These are phyloP conservation scores for Ceraceosorus guamensis DNA, from an alignment of 1,284 basidiomycete genomes.

Conservation along the genomic window DNA sequence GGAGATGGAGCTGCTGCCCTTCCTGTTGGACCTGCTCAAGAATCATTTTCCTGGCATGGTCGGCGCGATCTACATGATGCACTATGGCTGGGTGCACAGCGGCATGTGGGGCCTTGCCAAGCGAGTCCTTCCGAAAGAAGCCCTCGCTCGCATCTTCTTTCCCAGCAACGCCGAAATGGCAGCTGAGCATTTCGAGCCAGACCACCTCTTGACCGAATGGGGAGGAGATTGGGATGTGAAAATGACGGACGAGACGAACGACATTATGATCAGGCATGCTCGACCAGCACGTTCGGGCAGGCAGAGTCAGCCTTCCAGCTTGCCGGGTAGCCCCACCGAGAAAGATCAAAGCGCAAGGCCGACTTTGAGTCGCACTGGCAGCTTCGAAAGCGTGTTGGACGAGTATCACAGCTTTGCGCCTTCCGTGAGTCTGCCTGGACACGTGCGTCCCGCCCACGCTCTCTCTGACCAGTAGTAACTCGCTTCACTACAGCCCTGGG, in stretches of 20 bases:
- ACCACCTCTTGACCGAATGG: slow-evolving; percentile 51
- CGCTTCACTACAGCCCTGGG: slow-evolving; percentile 15
- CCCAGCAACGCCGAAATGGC: slow-evolving; percentile 58
- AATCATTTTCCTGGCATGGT: slow-evolving; percentile 44
- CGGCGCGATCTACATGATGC: slow-evolving; percentile 63
- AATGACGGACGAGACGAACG: slow-evolving; percentile 30
- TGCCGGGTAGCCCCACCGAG: background rate
- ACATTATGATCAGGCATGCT: slow-evolving; percentile 31
- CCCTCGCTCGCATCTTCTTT: slow-evolving; percentile 67
- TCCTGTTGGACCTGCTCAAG: slow-evolving; percentile 43
- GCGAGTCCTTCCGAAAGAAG: slow-evolving; percentile 64
- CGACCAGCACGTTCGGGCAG: slow-evolving; percentile 6
- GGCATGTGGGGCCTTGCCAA: slow-evolving; percentile 70
- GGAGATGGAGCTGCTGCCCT: slow-evolving; percentile 44
- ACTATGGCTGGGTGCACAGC: slow-evolving; percentile 73
- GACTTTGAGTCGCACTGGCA: slow-evolving; percentile 16
- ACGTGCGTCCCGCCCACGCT: background rate
- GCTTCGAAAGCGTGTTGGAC: slow-evolving; percentile 41
- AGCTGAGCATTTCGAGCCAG: slow-evolving; percentile 56
- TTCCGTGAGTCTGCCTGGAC: slow-evolving; percentile 6
- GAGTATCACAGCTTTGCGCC: slow-evolving; percentile 32
- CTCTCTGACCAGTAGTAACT: background rate
- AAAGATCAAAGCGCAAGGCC: background rate
- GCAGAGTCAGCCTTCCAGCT: too few species aligned
- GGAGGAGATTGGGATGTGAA: slow-evolving; percentile 34